Base-by-base conservation (phyloP, 352 stramenopile species). In the Globisporangium emineosum region DNA sequence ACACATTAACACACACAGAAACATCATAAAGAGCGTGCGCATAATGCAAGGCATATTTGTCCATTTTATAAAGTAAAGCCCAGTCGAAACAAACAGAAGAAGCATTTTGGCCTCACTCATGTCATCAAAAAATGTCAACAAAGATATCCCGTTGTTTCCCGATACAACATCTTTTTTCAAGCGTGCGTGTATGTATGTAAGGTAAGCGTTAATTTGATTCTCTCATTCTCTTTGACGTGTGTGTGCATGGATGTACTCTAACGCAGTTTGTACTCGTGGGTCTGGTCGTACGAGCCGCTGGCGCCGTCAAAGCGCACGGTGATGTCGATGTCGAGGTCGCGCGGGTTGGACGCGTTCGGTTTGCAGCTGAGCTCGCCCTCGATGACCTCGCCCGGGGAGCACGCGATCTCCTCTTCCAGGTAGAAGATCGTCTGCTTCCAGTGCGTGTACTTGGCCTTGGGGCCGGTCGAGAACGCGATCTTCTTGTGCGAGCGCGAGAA, bases 391-490 rank as follows among this genome's bases (percentile, higher is more conserved):
- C 93, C 94, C 3, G 80, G 71, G 52, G 76, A 82, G 63, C 92
- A 93, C 23, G 84, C 83, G 27, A 98, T 71, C 52, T 95, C 83
- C 30, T 89, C 81, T 30, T 93, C 79, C 7, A 98, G 75, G 73
- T 98, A 99, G 67, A 99, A 98, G 19, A 99, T 90, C 15, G 96
- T 98, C 76, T 99, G 98, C 76, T 99, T 99, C 98, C 98, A 99
- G 82, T 99, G 98, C 50, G 98, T 99, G 77, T 99, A 98, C 64
- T 97, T 86, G 45, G 85, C 88, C 60, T 91, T 86, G 3, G 89
- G 85, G n/a, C 86, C 91, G 5, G 97, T 99, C 4, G 91, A 98
- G 77, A 99, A 99, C 35, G 78, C 84, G 35, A 99, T 85, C 47
- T 97, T 96, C 76, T 98, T 98, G 74, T 99, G 94, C 43, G 96